A percentile compares a stretch with the other conserved stretches of the same genome.
Evolutionary conservation across 2,329 filamentous ascomycete species (phyloP).

Genomic region (Dryadomyces quercivorus): DNA sequence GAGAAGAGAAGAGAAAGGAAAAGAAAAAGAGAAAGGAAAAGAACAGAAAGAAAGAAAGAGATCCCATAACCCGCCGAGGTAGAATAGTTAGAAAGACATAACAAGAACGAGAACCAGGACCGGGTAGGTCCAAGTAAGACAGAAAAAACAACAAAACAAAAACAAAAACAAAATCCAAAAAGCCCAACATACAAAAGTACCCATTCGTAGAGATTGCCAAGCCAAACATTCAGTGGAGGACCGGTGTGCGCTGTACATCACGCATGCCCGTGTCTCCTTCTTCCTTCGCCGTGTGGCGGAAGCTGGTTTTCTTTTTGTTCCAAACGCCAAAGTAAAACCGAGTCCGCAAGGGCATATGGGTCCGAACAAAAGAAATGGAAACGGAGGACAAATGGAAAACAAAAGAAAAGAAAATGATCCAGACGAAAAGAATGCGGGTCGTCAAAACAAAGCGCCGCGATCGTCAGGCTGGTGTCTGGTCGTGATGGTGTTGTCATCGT

Average conservation of each 20-base stretch:
- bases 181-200: neutral
- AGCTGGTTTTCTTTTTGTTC: conserved; percentile 12
- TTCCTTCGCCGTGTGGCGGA: conserved; percentile 12
- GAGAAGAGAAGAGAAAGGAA: neutral
- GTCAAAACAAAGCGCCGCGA: neutral
- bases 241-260: neutral
- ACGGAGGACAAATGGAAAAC: neutral
- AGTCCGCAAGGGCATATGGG: neutral
- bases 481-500: neutral
- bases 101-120: neutral
- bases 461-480: neutral
- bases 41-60: neutral
- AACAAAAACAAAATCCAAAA: neutral
- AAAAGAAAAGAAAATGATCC: neutral
- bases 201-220: neutral
- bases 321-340: conserved; percentile 13
- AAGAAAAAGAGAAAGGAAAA: neutral
- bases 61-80: neutral
- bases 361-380: neutral
- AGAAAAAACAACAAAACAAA: neutral
- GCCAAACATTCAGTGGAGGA: neutral
- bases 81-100: neutral
- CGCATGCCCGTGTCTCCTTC: neutral
- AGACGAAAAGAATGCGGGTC: neutral
- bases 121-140: neutral